These are phyloP conservation scores for Xylaria hypoxylon DNA, from an alignment of 2,329 filamentous ascomycete species.

Conservation along the genomic window DNA sequence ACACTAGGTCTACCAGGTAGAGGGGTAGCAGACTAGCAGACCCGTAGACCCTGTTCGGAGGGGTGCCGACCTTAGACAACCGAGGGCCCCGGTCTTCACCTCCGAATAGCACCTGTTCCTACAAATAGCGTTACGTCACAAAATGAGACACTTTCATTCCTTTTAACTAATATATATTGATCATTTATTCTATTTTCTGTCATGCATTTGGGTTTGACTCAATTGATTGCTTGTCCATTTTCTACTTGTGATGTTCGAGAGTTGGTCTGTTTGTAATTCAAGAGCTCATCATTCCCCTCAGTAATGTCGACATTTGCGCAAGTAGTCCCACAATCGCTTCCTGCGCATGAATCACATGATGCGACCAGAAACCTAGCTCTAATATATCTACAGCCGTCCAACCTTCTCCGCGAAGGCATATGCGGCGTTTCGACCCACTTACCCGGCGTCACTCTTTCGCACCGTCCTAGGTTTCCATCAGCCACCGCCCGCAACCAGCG, in stretches of 20 bases:
- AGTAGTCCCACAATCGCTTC: conserved; percentile 40
- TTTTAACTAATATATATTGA: background rate
- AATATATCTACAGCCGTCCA: conserved; percentile 58
- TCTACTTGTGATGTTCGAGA: background rate
- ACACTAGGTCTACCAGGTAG: background rate
- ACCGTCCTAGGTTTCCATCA: conserved; percentile 66
- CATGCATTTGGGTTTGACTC: background rate
- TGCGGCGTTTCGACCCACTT: conserved; percentile 69
- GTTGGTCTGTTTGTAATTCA: background rate
- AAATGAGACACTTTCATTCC: background rate
- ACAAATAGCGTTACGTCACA: background rate
- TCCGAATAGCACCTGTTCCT: conserved; percentile 1
- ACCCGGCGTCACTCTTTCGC: conserved; percentile 66
- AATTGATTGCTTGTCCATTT: background rate
- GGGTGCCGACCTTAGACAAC: conserved; percentile 18
- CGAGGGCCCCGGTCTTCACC: conserved; percentile 23
- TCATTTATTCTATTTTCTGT: background rate
- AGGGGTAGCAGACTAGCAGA: conserved; percentile 13
- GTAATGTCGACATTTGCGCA: conserved; percentile 64
- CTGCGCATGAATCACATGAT: conserved; percentile 22
- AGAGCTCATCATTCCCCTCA: conserved; percentile 11
- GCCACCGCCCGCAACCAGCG: conserved; percentile 39
- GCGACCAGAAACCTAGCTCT: conserved; percentile 26
- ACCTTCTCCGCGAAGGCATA: conserved; percentile 69
- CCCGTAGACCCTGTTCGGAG: conserved; percentile 27